A percentile compares a stretch with the other conserved stretches of the same genome.
Conservation (phyloP, 106 monocot genomes). For the Apostasia shenzhenica region DNA sequence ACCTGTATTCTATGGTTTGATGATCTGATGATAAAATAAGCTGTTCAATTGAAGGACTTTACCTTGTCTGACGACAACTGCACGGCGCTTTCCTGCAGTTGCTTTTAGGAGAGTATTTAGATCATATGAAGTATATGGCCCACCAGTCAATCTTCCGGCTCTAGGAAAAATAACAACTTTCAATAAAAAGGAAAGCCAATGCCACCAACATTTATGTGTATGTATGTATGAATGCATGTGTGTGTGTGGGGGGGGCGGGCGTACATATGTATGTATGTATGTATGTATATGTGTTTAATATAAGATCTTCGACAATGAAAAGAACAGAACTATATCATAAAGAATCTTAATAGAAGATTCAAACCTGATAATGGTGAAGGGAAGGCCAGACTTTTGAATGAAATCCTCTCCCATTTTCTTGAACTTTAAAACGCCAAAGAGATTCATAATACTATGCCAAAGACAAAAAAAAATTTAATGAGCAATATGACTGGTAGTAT, state of each 20-base stretch:
- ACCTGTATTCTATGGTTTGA: too few species aligned
- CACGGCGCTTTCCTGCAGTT: conserved; percentile 58
- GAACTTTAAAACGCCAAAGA: conserved; percentile 95
- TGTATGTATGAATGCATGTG: too few species aligned
- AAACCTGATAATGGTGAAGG: conserved; percentile 93
- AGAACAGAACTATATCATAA: too few species aligned
- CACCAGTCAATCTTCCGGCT: conserved; percentile 64
- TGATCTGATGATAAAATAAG: too few species aligned
- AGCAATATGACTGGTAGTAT: not conserved
- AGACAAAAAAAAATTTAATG: not conserved
- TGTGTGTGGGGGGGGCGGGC: too few species aligned
- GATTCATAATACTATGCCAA: conserved; percentile 76
- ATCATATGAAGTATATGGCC: conserved; percentile 75
- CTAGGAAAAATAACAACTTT: conserved; percentile 10
- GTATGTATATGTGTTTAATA: not conserved
- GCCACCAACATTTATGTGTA: too few species aligned
- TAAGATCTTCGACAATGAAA: too few species aligned
- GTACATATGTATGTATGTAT: too few species aligned
- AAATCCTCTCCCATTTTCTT: conserved; percentile 99
- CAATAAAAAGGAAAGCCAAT: too few species aligned
- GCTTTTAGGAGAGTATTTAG: conserved; percentile 63
- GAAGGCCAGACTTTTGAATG: conserved; percentile 66
- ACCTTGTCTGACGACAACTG: conserved; percentile 63
- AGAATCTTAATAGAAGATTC: not conserved
- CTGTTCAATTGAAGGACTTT: not conserved